These are phyloP conservation scores for Davidsoniella virescens DNA, from an alignment of 2,329 filamentous ascomycete species.

Conservation along the genomic window DNA sequence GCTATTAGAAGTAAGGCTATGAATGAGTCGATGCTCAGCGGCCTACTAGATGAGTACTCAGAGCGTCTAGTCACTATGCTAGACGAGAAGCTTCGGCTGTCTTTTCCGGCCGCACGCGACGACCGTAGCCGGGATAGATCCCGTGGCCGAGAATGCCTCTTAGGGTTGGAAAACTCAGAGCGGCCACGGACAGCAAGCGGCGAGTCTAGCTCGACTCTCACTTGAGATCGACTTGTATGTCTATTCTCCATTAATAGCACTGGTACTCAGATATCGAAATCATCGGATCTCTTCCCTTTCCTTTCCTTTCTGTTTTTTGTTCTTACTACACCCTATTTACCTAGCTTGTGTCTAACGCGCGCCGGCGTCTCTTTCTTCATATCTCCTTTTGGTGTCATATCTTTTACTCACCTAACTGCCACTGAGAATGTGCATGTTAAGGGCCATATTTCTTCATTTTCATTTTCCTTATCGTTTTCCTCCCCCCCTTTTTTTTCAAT, in stretches of 20 bases:
- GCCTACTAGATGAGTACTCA: conserved; percentile 59
- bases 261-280: too few relatives aligned
- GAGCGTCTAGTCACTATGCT: conserved; percentile 54
- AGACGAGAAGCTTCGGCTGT: conserved; percentile 50
- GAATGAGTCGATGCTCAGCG: conserved; percentile 42
- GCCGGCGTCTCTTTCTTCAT: too few relatives aligned
- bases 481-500: conserved; percentile 4
- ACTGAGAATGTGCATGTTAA: neutral
- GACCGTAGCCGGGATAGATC: conserved; percentile 13
- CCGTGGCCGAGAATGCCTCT: neutral
- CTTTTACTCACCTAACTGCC: neutral
- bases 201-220: conserved; percentile 19
- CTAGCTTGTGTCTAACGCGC: too few relatives aligned
- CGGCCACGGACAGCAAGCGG: conserved; percentile 21
- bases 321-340: too few relatives aligned
- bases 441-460: neutral
- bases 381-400: neutral
- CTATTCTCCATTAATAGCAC: too few relatives aligned
- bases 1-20: conserved; percentile 37
- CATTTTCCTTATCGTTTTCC: neutral
- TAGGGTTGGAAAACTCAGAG: conserved; percentile 16
- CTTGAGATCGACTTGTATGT: conserved; percentile 1
- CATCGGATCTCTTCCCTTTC: too few relatives aligned
- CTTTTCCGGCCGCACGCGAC: conserved; percentile 19
- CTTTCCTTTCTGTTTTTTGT: too few relatives aligned